Evolutionary conservation across 805 yeast genomes (phyloP), one percentile per base, ranked within the genome.

Genomic region (Pichia heedii): DNA sequence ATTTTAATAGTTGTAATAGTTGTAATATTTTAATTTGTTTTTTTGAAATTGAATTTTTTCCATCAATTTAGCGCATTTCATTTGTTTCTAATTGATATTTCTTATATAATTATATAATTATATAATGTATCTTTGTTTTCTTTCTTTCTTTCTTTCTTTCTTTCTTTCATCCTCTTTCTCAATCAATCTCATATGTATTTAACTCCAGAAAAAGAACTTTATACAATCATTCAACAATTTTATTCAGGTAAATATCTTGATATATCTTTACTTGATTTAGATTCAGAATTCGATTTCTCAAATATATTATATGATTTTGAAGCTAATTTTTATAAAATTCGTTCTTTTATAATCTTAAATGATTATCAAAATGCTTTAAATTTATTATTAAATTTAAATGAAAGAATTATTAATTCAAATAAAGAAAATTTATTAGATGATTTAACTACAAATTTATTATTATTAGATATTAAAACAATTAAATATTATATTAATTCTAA

Each of bases 161-260:
- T 5, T 13, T 29, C n/a, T 29, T 29, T 29, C n/a, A 11, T 29
- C 33, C 12, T 29, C 33, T 11, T 5, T n/a, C 33, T 18, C 36
- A 33, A 39, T 29, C 19, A 33, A 2, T 7, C 29, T 38, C 30
- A 16, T n/a, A 52, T 51, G 55, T 51, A 51, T 24, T 16, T 51
- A 22, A 41, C 46, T 5, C 55, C 55, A 42, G 55, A 51, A 21
- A 51, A 50, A 33, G 56, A 55, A 40, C 52, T 65, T 16, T 60
- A 57, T 40, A 56, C 57, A 11, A 44, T 60, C 15, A 49, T 63
- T 55, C 51, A 56, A 54, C 46, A 58, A 55, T 36, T 56, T 62
- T 49, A 53, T 35, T 47, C 57, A 27, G 53, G 62, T 19, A 52
- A 53, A 43, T 55, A 54, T 39, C 26, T 40, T 5, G 56, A 54